Base-by-base conservation (phyloP, 495 filamentous ascomycete species). In the Aspergillus indologenus region DNA sequence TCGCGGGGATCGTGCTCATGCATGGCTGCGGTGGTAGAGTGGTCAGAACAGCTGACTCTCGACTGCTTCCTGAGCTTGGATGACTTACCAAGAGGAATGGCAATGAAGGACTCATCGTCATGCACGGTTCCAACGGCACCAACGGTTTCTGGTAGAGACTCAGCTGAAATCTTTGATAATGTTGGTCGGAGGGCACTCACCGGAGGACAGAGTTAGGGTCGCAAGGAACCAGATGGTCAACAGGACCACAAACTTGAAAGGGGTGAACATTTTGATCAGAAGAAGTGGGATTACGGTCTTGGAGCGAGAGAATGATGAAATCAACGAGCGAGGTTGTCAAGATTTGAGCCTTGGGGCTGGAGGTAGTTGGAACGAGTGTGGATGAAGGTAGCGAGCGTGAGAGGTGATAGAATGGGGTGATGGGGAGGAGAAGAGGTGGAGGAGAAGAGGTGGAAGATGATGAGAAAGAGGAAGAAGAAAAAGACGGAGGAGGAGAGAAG, bases 191-290 rank as follows among this genome's bases (percentile, higher is more conserved):
- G 45, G 54, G 14, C 22, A 43, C 62, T 61, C 59, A 65, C 65
- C 62, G 18, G 24, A 24, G 12, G 60, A 60, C 48, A 49, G 43
- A 42, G 29, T 22, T 5, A 40, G 31, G 24, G 42, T 45, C 9
- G 45, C 29, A 44, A 63, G 17, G 42, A 61, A 15, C 57, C 24
- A 63, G n/a, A 58, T 47, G 50, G 52, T 45, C 49, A 65, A 46
- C n/a, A 68, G 44, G 17, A 54, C 17, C 1, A 58, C 15, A 3
- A 65, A 34, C 40, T 59, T 61, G 42, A 19, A 47, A n/a, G 21
- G 26, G 40, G 57, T 47, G 17, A 22, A 19, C 42, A 56, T 57
- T 48, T 29, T 20, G 54, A 11, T 24, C n/a, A n/a, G 56, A 42
- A 17, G 19, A 19, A 46, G 19, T 42, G n/a, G n/a, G n/a, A n/a